phyloP scores from a whole-genome alignment of 1,284 basidiomycete species.

The Ustilago vetiveriae region DNA sequence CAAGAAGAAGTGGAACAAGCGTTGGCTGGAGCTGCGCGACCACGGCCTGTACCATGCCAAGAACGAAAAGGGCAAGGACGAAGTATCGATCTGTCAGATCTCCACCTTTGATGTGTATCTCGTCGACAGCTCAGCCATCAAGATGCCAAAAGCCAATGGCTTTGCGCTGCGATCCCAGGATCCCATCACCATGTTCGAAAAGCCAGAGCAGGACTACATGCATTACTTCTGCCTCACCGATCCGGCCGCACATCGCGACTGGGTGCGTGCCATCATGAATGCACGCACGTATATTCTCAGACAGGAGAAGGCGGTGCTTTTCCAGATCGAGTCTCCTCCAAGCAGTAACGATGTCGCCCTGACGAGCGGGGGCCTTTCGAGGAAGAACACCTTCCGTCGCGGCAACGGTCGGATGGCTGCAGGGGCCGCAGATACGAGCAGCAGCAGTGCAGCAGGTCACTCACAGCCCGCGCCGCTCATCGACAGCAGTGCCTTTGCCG shows the following conservation, averaged over 20 bases:
- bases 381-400: slow-evolving; percentile 32
- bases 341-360: slow-evolving; percentile 7
- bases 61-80: slow-evolving; percentile 65
- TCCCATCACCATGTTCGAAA: slow-evolving; percentile 56
- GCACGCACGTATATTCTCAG: slow-evolving; percentile 63
- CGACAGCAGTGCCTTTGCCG: slow-evolving; percentile 44
- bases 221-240: slow-evolving; percentile 62
- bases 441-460: slow-evolving; percentile 4
- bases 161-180: slow-evolving; percentile 62
- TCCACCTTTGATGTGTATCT: slow-evolving; percentile 63
- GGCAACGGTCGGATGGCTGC: slow-evolving; percentile 20
- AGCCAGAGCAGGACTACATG: slow-evolving; percentile 60
- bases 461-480: slow-evolving; percentile 43
- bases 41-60: slow-evolving; percentile 62
- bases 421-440: slow-evolving; percentile 1
- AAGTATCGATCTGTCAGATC: slow-evolving; percentile 55
- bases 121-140: slow-evolving; percentile 46
- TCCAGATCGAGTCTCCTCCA: slow-evolving; percentile 33
- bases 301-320: slow-evolving; percentile 61
- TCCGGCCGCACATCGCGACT: slow-evolving; percentile 61
- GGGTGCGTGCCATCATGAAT: slow-evolving; percentile 60
- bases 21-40: slow-evolving; percentile 66
- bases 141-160: slow-evolving; percentile 57
- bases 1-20: slow-evolving; percentile 60
- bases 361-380: slow-evolving; percentile 30